phyloP scores from a whole-genome alignment of 352 stramenopile genomes.

The Phytopythium boreale region DNA sequence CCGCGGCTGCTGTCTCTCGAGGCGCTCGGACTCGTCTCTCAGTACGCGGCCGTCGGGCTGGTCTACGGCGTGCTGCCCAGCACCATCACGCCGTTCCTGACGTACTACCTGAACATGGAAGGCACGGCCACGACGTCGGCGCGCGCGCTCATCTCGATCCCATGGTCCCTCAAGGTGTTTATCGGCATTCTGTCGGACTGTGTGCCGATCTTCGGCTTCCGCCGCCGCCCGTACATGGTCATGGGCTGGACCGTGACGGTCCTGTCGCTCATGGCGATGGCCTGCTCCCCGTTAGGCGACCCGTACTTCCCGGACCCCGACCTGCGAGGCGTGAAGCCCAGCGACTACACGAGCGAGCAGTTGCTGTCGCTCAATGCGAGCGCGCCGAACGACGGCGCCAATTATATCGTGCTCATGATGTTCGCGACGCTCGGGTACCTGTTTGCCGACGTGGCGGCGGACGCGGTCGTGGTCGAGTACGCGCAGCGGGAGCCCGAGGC shows the following conservation, averaged over 20 bases:
- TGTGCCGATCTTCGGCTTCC: constrained; percentile 42
- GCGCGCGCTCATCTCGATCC: constrained; percentile 35
- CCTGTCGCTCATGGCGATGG: constrained; percentile 36
- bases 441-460: constrained; percentile 47
- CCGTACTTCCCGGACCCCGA: constrained; percentile 38
- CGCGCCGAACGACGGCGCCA: constrained; percentile 32
- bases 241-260: constrained; percentile 41
- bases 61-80: constrained; percentile 37
- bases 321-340: constrained; percentile 29
- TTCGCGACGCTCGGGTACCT: constrained; percentile 49
- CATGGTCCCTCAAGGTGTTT: constrained; percentile 60
- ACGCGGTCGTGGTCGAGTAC: constrained; percentile 53
- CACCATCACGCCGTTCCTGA: constrained; percentile 49
- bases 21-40: constrained; percentile 31
- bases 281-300: constrained; percentile 19
- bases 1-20: constrained; percentile 30
- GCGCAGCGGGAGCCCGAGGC: constrained; percentile 50
- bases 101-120: constrained; percentile 52
- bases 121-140: constrained; percentile 37
- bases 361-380: constrained; percentile 29
- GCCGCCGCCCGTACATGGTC: constrained; percentile 53
- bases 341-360: constrained; percentile 26
- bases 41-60: constrained; percentile 48
- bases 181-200: constrained; percentile 50
- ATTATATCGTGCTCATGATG: constrained; percentile 53